Base-by-base conservation (phyloP, 2,329 filamentous ascomycete genomes). In the Davidsoniella eucalypti region DNA sequence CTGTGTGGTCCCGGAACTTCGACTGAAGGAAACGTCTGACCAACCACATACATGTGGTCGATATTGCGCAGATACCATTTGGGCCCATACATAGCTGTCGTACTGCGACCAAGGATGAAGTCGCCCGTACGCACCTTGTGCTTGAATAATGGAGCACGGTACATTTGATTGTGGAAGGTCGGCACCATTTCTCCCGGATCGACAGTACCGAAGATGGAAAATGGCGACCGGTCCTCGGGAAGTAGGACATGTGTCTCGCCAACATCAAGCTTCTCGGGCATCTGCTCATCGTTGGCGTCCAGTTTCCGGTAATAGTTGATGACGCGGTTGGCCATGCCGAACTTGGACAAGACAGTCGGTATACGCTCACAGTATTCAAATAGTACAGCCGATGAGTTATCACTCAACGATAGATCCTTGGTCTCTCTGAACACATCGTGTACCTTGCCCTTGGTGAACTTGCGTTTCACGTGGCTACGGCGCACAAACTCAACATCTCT, bases 291-390 rank as follows among this genome's bases (percentile, higher is more conserved):
- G 33, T 74, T 75, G 40, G 73, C 70, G 39, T 76, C 76, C 61
- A 87, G 84, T 59, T 87, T 87, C 53, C 88, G 84, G 62, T 95
- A 95, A 65, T 96, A 98, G 64, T 98, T 96, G 69, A 96, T 87
- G 52, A 98, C 76, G 49, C 87, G 84, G 63, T 83, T 94, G 48
- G 88, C 88, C 92, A 98, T 98, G 56, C 90, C 92, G 59, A 95
- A 94, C 61, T 94, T 95, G 41, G 90, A 95, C 54, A 98, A 69
- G 53, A 94, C 87, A 8, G 82, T 84, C 0, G 92, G 92, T 55
- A 87, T 82, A 59, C 95, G 87, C 64, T 98, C 92, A 7, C 87
- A 93, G 63, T 98, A 98, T 64, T 98, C 92, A 33, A 96, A 82
- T 12, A 98, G 74, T 4, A 95, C 74, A 17, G 87, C 81, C 40